Evolutionary conservation across 805 yeast genomes (phyloP).

Genomic region (Wickerhamomyces ciferrii): DNA sequence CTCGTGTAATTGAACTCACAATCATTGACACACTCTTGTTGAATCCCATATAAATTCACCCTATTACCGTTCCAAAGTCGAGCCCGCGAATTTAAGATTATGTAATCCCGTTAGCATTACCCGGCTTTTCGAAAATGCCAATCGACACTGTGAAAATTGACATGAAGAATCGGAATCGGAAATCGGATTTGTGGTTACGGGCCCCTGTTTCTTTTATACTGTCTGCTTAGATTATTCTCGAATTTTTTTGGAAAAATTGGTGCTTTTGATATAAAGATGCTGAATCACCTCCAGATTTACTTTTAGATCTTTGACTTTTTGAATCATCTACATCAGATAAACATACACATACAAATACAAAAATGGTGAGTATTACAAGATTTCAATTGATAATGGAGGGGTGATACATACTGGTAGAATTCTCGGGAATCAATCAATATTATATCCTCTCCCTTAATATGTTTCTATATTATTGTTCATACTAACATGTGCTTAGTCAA

Average conservation of each 20-base stretch:
- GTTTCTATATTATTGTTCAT: no score
- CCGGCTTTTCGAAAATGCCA: background rate
- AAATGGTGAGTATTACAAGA: background rate
- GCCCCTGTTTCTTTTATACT: no score
- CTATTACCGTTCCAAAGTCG: background rate
- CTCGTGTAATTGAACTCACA: background rate
- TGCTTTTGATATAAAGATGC: background rate
- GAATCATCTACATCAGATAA: background rate
- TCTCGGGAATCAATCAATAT: no score
- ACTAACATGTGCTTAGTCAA: conserved; percentile 27
- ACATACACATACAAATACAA: background rate
- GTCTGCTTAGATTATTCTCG: background rate
- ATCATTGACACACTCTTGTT: background rate
- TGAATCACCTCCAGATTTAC: background rate
- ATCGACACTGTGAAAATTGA: background rate
- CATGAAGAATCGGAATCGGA: no score
- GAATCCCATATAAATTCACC: background rate
- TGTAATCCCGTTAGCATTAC: no score
- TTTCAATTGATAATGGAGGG: no score
- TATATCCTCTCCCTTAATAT: no score
- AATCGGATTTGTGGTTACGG: no score
- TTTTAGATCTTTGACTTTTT: background rate
- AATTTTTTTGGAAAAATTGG: background rate
- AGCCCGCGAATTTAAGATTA: background rate
- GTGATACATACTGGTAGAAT: no score